phyloP scores from a whole-genome alignment of 2,329 filamentous ascomycete species.

The Diaporthe ilicicola region DNA sequence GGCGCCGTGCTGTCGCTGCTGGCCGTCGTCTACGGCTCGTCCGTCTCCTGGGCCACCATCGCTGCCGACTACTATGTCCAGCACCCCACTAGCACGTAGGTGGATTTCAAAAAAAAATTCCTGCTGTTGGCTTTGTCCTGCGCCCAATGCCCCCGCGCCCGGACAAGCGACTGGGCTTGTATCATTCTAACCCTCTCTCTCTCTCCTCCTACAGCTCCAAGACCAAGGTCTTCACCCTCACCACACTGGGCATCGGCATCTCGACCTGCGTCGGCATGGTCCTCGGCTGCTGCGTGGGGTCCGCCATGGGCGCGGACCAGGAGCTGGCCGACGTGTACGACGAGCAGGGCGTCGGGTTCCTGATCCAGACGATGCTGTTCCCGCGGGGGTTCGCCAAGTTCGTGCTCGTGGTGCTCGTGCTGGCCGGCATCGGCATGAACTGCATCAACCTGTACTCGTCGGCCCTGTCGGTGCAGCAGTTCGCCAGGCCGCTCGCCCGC shows the following conservation, averaged over 20 bases:
- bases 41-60: slow-evolving; percentile 56
- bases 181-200: neutral
- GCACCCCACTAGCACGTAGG: slow-evolving; percentile 51
- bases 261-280: slow-evolving; percentile 59
- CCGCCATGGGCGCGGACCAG: slow-evolving; percentile 48
- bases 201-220: slow-evolving; percentile 42
- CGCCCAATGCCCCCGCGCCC: too few species aligned
- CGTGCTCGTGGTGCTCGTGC: slow-evolving; percentile 45
- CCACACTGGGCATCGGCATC: slow-evolving; percentile 53
- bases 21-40: slow-evolving; percentile 56
- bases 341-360: slow-evolving; percentile 51
- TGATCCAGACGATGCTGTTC: slow-evolving; percentile 54
- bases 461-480: slow-evolving; percentile 48
- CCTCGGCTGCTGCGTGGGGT: slow-evolving; percentile 53
- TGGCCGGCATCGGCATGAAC: slow-evolving; percentile 55
- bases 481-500: slow-evolving; percentile 50
- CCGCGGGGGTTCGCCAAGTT: slow-evolving; percentile 55
- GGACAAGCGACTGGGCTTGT: neutral
- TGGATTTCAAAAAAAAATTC: too few species aligned
- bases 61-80: slow-evolving; percentile 55
- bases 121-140: neutral
- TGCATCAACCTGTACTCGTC: slow-evolving; percentile 52
- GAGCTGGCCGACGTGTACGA: slow-evolving; percentile 49
- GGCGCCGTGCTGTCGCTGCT: slow-evolving; percentile 53
- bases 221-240: slow-evolving; percentile 57